These are phyloP conservation scores for Boletus vinaceobasis DNA, from an alignment of 768 basidiomycete species.

Conservation along the genomic window DNA sequence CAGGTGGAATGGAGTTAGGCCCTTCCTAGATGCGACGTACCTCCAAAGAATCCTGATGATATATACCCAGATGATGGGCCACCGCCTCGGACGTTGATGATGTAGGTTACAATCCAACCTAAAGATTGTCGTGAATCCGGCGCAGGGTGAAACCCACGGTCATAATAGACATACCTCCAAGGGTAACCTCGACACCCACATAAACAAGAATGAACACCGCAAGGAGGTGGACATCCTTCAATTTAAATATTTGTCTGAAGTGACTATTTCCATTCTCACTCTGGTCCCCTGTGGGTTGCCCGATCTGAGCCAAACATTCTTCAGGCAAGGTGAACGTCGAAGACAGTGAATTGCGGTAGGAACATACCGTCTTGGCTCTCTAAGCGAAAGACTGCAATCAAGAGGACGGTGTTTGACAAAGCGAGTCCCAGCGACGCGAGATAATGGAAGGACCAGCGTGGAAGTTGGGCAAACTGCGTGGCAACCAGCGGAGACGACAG, in stretches of 20 bases:
- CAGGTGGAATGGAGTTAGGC: background rate
- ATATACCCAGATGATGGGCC: slow-evolving; percentile 48
- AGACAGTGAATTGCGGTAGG: background rate
- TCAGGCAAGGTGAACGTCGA: slow-evolving; percentile 16
- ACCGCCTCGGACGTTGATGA: slow-evolving; percentile 41
- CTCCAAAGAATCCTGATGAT: slow-evolving; percentile 56
- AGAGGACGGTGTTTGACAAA: slow-evolving; percentile 46
- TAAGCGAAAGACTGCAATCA: slow-evolving; percentile 62
- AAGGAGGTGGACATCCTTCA: slow-evolving; percentile 56
- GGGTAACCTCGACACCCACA: slow-evolving; percentile 62
- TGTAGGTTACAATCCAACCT: slow-evolving; percentile 74
- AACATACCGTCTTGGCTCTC: slow-evolving; percentile 64
- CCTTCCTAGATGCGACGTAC: slow-evolving; percentile 26
- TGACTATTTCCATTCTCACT: slow-evolving; percentile 34
- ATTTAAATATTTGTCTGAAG: slow-evolving; percentile 49
- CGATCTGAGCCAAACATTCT: slow-evolving; percentile 57
- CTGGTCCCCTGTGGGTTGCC: slow-evolving; percentile 42
- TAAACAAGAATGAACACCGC: slow-evolving; percentile 65
- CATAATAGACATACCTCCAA: slow-evolving; percentile 33
- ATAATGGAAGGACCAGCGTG: slow-evolving; percentile 77
- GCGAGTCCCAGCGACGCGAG: slow-evolving; percentile 69
- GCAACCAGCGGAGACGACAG: slow-evolving; percentile 69
- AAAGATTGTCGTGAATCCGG: background rate
- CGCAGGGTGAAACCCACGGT: background rate
- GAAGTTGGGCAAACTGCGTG: slow-evolving; percentile 71